These are phyloP conservation scores for Leucoagaricus sp. DNA, from an alignment of 1,284 basidiomycete genomes.

Conservation along the genomic window DNA sequence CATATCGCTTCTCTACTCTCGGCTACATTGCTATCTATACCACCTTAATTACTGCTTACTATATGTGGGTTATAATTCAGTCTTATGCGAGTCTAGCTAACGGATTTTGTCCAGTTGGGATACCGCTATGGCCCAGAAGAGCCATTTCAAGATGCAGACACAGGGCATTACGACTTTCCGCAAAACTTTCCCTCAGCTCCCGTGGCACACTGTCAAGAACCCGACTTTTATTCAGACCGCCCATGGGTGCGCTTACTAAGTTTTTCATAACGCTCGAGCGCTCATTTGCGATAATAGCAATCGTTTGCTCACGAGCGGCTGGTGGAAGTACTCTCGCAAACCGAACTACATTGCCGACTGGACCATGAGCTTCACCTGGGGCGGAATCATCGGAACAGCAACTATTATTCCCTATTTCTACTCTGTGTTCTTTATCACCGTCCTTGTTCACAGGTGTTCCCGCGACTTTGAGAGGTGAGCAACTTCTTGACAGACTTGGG, in stretches of 20 bases:
- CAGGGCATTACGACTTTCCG: conserved; percentile 87
- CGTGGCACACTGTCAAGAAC: conserved; percentile 84
- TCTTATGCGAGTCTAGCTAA: conserved; percentile 3
- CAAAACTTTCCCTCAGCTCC: conserved; percentile 93
- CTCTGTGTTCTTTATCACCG: conserved; percentile 89
- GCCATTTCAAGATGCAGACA: conserved; percentile 96
- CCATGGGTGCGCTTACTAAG: conserved; percentile 66
- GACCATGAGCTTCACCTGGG: conserved; percentile 91
- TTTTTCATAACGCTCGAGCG: not conserved
- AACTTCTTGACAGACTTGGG: conserved; percentile 1
- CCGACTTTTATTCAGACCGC: conserved; percentile 93
- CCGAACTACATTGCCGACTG: conserved; percentile 90
- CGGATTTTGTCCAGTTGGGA: conserved; percentile 69
- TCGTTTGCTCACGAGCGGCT: conserved; percentile 82
- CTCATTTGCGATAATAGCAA: conserved; percentile 50
- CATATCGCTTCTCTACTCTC: conserved; percentile 84
- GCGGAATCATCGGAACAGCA: conserved; percentile 79
- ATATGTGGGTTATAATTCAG: conserved; percentile 55
- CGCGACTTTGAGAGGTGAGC: conserved; percentile 88
- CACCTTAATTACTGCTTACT: conserved; percentile 85
- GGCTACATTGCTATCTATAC: conserved; percentile 73
- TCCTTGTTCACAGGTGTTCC: conserved; percentile 85
- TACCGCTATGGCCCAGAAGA: conserved; percentile 96
- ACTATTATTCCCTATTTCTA: conserved; percentile 96
- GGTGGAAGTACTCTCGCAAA: conserved; percentile 91